Evolutionary conservation across 345 rosid genomes (phyloP).

Genomic region (Moricandia moricandioides): DNA sequence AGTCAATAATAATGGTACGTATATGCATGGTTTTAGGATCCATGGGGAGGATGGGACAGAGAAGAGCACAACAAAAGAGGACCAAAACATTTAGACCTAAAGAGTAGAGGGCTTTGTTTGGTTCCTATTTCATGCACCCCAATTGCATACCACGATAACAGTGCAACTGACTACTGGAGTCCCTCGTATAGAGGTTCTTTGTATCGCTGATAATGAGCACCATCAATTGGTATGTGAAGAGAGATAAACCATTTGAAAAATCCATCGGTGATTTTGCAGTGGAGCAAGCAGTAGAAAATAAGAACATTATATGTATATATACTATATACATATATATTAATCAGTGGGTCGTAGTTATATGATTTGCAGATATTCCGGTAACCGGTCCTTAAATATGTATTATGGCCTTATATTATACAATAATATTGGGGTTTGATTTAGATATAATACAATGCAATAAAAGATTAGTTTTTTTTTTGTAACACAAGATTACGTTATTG

Average conservation of each 20-base stretch:
- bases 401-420: constrained; percentile 4
- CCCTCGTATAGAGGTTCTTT: constrained; percentile 71
- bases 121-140: constrained; percentile 73
- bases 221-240: constrained; percentile 7
- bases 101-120: constrained; percentile 79
- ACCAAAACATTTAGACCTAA: constrained; percentile 46
- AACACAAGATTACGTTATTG: no score
- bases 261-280: background rate
- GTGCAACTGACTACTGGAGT: constrained; percentile 82
- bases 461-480: no score
- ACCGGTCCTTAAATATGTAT: background rate
- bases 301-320: constrained; percentile 1
- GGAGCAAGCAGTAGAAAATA: background rate
- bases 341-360: background rate
- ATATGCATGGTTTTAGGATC: constrained; percentile 46
- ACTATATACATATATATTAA: constrained; percentile 9
- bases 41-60: constrained; percentile 67
- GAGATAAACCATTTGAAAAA: background rate
- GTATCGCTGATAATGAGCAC: constrained; percentile 47
- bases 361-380: background rate
- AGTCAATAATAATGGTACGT: background rate
- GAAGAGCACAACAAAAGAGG: constrained; percentile 52
- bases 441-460: background rate
- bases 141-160: constrained; percentile 56
- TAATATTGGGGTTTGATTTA: background rate